A percentile compares a stretch with the other conserved stretches of the same genome.
Evolutionary conservation across 495 filamentous ascomycete species (phyloP).

Genomic region (Penicillium roqueforti): DNA sequence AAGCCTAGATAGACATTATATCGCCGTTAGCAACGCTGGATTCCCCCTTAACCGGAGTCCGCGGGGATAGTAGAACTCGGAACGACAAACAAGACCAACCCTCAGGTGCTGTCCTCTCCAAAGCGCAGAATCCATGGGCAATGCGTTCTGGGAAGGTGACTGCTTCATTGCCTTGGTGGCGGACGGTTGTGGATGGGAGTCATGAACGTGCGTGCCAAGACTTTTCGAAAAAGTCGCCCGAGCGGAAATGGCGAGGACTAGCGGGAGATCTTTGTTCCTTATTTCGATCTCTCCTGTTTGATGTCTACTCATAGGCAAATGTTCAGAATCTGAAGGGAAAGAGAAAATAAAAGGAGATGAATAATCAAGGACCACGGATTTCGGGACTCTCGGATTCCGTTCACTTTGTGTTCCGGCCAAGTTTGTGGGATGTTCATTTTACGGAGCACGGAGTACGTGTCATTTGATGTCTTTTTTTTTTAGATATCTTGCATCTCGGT

Average conservation of each 20-base stretch:
- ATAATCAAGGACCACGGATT: conserved; percentile 1
- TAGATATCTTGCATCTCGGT: too few species aligned
- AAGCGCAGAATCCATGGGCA: background rate
- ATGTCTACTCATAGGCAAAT: background rate
- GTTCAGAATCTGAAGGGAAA: background rate
- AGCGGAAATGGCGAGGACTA: background rate
- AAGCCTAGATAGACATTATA: conserved; percentile 56
- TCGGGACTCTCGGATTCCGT: conserved; percentile 7
- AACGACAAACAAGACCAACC: background rate
- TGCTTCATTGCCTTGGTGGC: background rate
- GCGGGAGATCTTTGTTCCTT: background rate
- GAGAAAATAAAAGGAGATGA: background rate
- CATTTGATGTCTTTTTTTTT: too few species aligned
- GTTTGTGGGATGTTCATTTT: too few species aligned
- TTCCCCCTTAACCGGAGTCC: background rate
- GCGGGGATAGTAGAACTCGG: background rate
- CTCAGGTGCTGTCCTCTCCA: background rate
- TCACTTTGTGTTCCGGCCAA: background rate
- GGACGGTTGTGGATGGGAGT: background rate
- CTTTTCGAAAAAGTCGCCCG: conserved; percentile 1
- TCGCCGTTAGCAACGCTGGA: conserved; percentile 8
- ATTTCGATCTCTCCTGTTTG: background rate
- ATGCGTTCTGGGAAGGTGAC: background rate
- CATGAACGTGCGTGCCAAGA: conserved; percentile 5
- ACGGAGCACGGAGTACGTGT: too few species aligned